These are phyloP conservation scores for Coemansia sp. DNA, from an alignment of 192 early-diverging fungal species.

Conservation along the genomic window DNA sequence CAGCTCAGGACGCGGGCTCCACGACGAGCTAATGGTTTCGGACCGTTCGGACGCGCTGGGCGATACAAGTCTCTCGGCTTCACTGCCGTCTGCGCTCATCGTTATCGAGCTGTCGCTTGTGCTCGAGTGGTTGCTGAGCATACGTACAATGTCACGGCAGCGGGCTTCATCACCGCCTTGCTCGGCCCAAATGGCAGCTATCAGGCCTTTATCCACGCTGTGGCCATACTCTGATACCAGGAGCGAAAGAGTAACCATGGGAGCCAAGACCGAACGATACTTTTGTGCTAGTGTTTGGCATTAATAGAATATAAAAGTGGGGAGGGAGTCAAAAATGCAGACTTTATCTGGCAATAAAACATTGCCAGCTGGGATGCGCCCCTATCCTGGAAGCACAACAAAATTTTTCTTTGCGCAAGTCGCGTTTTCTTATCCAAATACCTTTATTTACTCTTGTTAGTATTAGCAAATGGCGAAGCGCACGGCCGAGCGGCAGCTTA, in stretches of 20 bases:
- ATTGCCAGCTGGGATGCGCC: neutral
- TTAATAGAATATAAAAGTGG: neutral
- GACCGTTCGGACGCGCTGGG: constrained; percentile 15
- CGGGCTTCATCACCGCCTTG: constrained; percentile 21
- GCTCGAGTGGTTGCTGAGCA: constrained; percentile 31
- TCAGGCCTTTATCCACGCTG: constrained; percentile 37
- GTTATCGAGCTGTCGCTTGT: neutral
- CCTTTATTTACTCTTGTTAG: neutral
- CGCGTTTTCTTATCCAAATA: neutral
- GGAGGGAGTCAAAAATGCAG: neutral
- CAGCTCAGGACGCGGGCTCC: neutral
- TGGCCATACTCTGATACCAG: constrained; percentile 38
- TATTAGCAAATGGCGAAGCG: constrained; percentile 49
- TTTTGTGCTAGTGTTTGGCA: too few species aligned
- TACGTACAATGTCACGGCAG: constrained; percentile 44
- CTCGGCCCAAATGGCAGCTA: constrained; percentile 46
- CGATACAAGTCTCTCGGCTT: neutral
- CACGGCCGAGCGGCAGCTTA: constrained; percentile 50
- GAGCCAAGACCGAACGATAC: too few species aligned
- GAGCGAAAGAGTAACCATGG: constrained; percentile 27
- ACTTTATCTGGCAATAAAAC: too few species aligned
- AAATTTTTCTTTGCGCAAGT: neutral
- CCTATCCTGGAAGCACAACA: neutral
- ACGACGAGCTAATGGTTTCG: neutral
- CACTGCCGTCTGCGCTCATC: constrained; percentile 6